Evolutionary conservation across 2,329 filamentous ascomycete genomes (phyloP).

Genomic region (Aspergillus sp.): DNA sequence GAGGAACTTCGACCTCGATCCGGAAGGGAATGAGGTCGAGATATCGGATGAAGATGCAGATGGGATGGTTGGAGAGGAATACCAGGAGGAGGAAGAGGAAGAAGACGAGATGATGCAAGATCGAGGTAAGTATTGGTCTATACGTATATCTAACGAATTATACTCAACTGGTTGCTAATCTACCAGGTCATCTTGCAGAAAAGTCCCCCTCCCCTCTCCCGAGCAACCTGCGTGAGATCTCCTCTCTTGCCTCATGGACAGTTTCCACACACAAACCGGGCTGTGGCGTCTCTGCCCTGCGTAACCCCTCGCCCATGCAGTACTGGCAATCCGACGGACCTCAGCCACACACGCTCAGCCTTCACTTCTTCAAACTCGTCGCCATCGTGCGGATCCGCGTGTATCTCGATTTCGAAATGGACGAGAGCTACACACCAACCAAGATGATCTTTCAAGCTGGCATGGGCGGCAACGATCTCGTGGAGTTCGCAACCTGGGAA

Average conservation of each 20-base stretch:
- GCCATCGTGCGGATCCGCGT: constrained; percentile 47
- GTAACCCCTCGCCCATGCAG: constrained; percentile 50
- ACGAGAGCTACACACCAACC: constrained; percentile 95
- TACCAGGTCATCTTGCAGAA: constrained; percentile 14
- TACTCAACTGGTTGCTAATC: neutral
- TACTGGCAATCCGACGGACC: constrained; percentile 66
- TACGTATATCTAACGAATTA: neutral
- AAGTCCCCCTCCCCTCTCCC: constrained; percentile 33
- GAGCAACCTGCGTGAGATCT: constrained; percentile 55
- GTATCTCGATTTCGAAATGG: constrained; percentile 80
- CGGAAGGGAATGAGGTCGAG: constrained; percentile 13
- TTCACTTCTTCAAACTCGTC: constrained; percentile 57
- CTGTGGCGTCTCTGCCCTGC: constrained; percentile 57
- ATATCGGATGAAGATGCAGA: constrained; percentile 17
- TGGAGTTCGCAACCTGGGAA: constrained; percentile 77
- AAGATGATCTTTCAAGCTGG: constrained; percentile 86
- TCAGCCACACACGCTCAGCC: constrained; percentile 59
- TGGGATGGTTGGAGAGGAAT: constrained; percentile 11
- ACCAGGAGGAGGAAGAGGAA: constrained; percentile 19
- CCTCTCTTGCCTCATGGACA: constrained; percentile 62
- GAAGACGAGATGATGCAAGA: constrained; percentile 32
- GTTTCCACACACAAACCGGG: constrained; percentile 60
- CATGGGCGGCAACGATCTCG: constrained; percentile 84
- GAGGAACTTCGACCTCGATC: constrained; percentile 5
- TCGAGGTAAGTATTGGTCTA: constrained; percentile 18